These are phyloP conservation scores for Camillea tinctor DNA, from an alignment of 2,329 filamentous ascomycete genomes.

Conservation along the genomic window DNA sequence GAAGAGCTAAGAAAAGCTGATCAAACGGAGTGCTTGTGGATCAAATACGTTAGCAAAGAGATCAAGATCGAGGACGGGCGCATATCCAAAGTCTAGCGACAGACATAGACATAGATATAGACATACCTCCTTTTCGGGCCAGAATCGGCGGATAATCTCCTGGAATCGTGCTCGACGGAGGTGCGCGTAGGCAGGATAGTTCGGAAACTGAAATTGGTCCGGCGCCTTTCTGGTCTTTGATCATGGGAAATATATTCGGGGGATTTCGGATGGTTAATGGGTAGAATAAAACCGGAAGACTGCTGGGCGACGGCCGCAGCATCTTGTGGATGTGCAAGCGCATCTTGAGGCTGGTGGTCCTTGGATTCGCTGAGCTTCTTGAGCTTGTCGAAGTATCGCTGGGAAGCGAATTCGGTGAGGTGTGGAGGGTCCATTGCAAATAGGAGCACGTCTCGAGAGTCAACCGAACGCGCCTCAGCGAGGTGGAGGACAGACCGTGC, in stretches of 20 bases:
- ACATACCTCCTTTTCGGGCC: constrained; percentile 28
- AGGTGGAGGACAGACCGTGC: constrained; percentile 25
- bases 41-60: constrained; percentile 3
- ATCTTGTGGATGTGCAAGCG: constrained; percentile 24
- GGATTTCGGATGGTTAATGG: constrained; percentile 37
- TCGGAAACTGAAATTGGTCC: constrained; percentile 31
- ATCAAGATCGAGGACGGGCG: background rate
- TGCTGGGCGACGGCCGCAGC: constrained; percentile 25
- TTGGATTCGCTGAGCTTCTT: constrained; percentile 52
- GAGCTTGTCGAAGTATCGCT: constrained; percentile 63
- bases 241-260: constrained; percentile 36
- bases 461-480: constrained; percentile 20
- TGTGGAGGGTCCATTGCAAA: constrained; percentile 61
- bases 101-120: too few species aligned
- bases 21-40: constrained; percentile 47
- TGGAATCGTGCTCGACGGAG: constrained; percentile 31
- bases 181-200: constrained; percentile 31
- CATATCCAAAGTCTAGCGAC: background rate
- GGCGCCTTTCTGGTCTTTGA: constrained; percentile 31
- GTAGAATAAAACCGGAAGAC: constrained; percentile 49
- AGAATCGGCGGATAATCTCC: constrained; percentile 26
- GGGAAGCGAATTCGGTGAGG: constrained; percentile 65
- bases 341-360: constrained; percentile 42
- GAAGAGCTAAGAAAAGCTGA: constrained; percentile 56
- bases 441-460: constrained; percentile 8